phyloP scores from a whole-genome alignment of 2,329 filamentous ascomycete species.

The Alternaria triticina region DNA sequence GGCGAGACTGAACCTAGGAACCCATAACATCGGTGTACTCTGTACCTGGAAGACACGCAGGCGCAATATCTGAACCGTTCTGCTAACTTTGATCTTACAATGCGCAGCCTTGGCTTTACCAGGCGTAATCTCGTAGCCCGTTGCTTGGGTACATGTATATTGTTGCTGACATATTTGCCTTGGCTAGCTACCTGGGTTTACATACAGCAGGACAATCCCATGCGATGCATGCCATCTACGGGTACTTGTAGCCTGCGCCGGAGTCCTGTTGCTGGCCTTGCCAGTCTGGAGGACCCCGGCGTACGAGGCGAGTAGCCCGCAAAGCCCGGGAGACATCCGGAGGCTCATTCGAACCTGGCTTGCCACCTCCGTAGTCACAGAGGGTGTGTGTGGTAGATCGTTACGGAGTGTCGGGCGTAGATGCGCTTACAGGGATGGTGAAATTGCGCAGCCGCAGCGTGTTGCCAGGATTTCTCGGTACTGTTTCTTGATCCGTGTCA shows the following conservation, averaged over 20 bases:
- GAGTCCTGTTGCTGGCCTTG: background rate
- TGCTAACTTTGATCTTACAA: background rate
- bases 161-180: background rate
- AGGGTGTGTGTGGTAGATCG: background rate
- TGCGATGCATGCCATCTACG: background rate
- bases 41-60: background rate
- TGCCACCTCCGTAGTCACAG: background rate
- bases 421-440: background rate
- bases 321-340: background rate
- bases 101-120: background rate
- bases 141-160: background rate
- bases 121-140: background rate
- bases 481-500: background rate
- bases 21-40: background rate
- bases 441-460: background rate
- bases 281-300: background rate
- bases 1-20: background rate
- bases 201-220: background rate
- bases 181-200: background rate
- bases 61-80: background rate
- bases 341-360: background rate
- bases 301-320: background rate
- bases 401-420: background rate
- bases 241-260: background rate
- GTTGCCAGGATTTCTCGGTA: background rate